These are phyloP conservation scores for Kandelia obovata DNA, from an alignment of 345 rosid species.

Conservation along the genomic window DNA sequence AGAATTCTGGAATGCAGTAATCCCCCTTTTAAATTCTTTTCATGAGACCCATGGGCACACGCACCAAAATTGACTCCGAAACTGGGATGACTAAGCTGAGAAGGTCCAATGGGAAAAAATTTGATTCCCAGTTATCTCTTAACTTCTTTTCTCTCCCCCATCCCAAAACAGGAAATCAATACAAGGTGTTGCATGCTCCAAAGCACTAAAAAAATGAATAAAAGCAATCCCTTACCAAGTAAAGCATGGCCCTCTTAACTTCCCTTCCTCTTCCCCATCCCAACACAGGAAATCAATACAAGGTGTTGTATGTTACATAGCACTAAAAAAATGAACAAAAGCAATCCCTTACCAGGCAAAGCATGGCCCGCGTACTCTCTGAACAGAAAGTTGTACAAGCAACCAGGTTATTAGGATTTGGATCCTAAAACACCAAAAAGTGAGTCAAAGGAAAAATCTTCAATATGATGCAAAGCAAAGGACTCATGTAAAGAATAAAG, in stretches of 20 bases:
- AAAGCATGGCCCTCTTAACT: slow-evolving; percentile 57
- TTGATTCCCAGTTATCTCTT: no score
- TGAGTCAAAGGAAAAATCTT: slow-evolving; percentile 5
- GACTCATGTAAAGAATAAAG: slow-evolving; percentile 3
- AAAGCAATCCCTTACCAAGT: slow-evolving; percentile 54
- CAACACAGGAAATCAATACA: no score
- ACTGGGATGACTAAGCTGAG: no score
- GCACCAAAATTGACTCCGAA: no score
- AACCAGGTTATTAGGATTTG: slow-evolving; percentile 92
- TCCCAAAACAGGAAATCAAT: no score
- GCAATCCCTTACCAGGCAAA: slow-evolving; percentile 66
- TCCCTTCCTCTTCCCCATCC: no score
- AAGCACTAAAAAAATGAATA: background rate
- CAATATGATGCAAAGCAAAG: slow-evolving; percentile 4
- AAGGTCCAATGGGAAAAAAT: no score
- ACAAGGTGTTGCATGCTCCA: background rate
- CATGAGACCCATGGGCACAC: no score
- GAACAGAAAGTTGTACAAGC: slow-evolving; percentile 92
- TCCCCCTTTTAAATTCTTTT: no score
- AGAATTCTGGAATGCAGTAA: no score
- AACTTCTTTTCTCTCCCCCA: no score
- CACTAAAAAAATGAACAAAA: background rate
- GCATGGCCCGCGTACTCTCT: slow-evolving; percentile 75
- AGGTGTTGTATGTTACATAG: background rate
- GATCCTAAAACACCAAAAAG: slow-evolving; percentile 65